These are phyloP conservation scores for Coemansia sp. DNA, from an alignment of 371 early-diverging fungal genomes.

Conservation along the genomic window DNA sequence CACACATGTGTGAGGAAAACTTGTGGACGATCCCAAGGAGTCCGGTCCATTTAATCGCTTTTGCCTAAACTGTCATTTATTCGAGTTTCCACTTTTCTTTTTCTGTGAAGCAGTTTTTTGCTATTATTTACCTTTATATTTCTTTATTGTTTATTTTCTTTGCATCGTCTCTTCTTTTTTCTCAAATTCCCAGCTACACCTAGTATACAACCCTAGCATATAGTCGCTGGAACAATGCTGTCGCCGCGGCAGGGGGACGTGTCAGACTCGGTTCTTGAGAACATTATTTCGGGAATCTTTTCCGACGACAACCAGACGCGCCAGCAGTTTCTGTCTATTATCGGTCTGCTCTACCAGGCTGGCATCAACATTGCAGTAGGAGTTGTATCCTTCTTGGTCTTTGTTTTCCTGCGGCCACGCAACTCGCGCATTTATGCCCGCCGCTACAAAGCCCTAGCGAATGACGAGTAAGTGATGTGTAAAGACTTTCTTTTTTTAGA, in stretches of 20 bases:
- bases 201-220: not conserved
- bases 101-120: not conserved
- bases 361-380: constrained; percentile 48
- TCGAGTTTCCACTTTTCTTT: not conserved
- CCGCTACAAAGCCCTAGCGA: constrained; percentile 44
- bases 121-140: not conserved
- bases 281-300: constrained; percentile 48
- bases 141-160: not conserved
- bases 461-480: constrained; percentile 40
- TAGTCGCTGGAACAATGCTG: constrained; percentile 9
- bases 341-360: constrained; percentile 51
- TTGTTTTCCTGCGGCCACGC: constrained; percentile 45
- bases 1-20: too few relatives aligned
- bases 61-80: not conserved
- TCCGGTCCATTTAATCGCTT: too few relatives aligned
- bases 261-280: constrained; percentile 23
- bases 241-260: not conserved
- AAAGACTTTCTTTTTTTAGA: not conserved
- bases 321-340: constrained; percentile 42
- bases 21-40: too few relatives aligned
- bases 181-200: not conserved
- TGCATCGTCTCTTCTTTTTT: constrained; percentile 4
- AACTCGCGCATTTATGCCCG: constrained; percentile 51
- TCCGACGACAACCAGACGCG: constrained; percentile 41
- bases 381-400: constrained; percentile 48